phyloP scores from a whole-genome alignment of 768 basidiomycete genomes.

The Mycena indigotica region DNA sequence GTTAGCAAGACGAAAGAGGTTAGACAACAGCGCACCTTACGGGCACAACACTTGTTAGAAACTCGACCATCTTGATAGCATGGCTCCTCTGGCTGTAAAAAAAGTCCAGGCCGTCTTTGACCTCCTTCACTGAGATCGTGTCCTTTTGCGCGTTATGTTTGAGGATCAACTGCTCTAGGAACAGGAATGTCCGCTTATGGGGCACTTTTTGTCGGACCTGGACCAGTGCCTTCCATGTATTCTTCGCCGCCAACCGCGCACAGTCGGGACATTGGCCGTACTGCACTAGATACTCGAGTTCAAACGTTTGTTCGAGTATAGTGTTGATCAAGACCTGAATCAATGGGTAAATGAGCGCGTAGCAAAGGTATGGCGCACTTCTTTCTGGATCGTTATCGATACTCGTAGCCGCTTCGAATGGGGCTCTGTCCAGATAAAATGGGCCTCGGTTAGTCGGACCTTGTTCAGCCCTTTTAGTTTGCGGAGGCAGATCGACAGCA shows the following conservation, averaged over 20 bases:
- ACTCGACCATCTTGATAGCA: slow-evolving; percentile 96
- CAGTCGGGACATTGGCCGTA: slow-evolving; percentile 96
- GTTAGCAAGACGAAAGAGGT: not conserved
- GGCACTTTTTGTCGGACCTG: slow-evolving; percentile 99
- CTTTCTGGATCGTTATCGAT: slow-evolving; percentile 97
- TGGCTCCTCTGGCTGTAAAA: slow-evolving; percentile 91
- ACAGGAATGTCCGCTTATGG: slow-evolving; percentile 97
- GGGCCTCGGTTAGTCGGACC: slow-evolving; percentile 96
- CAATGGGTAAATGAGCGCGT: not conserved
- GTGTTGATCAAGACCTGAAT: slow-evolving; percentile 86
- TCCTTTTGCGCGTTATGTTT: slow-evolving; percentile 97
- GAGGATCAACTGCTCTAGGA: slow-evolving; percentile 94
- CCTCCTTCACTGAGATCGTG: slow-evolving; percentile 91
- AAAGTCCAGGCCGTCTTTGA: slow-evolving; percentile 93
- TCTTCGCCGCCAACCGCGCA: slow-evolving; percentile 92
- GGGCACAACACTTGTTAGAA: slow-evolving; percentile 85
- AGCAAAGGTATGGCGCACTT: slow-evolving; percentile 52
- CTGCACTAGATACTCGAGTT: slow-evolving; percentile 93
- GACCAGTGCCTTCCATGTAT: slow-evolving; percentile 97
- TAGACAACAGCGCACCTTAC: slow-evolving; percentile 57
- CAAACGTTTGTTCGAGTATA: slow-evolving; percentile 95
- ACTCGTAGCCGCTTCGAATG: slow-evolving; percentile 92
- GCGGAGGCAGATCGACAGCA: slow-evolving; percentile 91
- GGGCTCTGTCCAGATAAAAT: slow-evolving; percentile 99
- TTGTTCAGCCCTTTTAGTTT: slow-evolving; percentile 93